These are phyloP conservation scores for Lactarius quietus DNA, from an alignment of 768 basidiomycete species.

Conservation along the genomic window DNA sequence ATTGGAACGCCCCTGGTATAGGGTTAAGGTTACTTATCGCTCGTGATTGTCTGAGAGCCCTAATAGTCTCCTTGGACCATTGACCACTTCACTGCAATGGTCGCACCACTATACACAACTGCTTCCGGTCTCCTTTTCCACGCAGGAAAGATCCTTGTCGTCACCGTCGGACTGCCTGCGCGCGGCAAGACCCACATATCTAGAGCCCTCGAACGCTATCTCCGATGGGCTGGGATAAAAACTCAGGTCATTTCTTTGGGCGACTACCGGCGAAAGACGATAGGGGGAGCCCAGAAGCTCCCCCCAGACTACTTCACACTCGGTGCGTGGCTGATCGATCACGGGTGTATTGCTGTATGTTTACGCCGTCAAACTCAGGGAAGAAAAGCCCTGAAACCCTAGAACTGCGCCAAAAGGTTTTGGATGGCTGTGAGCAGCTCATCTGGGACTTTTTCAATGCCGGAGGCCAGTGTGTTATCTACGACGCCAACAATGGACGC, in stretches of 20 bases:
- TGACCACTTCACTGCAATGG: conserved; percentile 47
- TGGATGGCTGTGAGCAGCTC: conserved; percentile 80
- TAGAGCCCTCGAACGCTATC: conserved; percentile 91
- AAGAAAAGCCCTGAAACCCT: conserved; percentile 80
- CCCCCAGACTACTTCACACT: conserved; percentile 91
- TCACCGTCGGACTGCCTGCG: conserved; percentile 91
- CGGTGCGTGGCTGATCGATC: conserved; percentile 43
- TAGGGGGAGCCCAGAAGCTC: conserved; percentile 84
- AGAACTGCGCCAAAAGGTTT: conserved; percentile 66
- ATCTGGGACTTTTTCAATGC: conserved; percentile 85
- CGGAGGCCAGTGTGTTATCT: conserved; percentile 95
- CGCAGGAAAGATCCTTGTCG: conserved; percentile 91
- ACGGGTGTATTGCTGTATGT: conserved; percentile 1
- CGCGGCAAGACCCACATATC: conserved; percentile 97
- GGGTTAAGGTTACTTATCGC: conserved; percentile 10
- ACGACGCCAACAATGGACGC: conserved; percentile 95
- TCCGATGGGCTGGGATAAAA: conserved; percentile 97
- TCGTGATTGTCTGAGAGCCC: neutral
- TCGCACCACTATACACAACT: conserved; percentile 94
- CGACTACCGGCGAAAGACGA: conserved; percentile 85
- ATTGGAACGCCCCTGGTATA: conserved; percentile 3
- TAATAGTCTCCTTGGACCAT: too few relatives aligned
- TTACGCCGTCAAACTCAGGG: conserved; percentile 37
- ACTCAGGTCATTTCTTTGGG: conserved; percentile 93
- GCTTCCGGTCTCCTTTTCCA: conserved; percentile 83